Percentiles rank a stretch among this genome's conserved stretches.
Evolutionary conservation across 768 basidiomycete species (phyloP).

Genomic region (Collybia sordida): DNA sequence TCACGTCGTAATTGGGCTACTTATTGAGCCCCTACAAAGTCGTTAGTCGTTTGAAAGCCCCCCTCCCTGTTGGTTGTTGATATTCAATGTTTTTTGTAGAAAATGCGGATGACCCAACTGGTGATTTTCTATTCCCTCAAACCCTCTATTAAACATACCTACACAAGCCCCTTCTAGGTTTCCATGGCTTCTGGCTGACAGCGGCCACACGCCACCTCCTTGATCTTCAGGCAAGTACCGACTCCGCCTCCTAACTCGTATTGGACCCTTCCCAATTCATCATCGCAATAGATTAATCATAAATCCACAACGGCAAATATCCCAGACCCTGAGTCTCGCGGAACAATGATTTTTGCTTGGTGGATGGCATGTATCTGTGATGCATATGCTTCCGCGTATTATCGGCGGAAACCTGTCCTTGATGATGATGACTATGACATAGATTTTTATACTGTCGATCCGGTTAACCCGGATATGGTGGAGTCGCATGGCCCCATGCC

Average conservation of each 20-base stretch:
- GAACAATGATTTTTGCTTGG: slow-evolving; percentile 90
- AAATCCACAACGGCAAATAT: slow-evolving; percentile 76
- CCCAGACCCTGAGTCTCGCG: slow-evolving; percentile 70
- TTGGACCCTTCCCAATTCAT: too few species aligned
- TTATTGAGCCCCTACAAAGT: slow-evolving; percentile 84
- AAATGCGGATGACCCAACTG: slow-evolving; percentile 68
- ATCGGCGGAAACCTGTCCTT: slow-evolving; percentile 81
- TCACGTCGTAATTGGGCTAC: slow-evolving; percentile 77
- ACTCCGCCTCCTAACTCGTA: neutral
- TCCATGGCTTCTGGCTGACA: slow-evolving; percentile 83
- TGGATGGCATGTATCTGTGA: slow-evolving; percentile 91
- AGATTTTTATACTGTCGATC: slow-evolving; percentile 81
- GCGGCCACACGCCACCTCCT: slow-evolving; percentile 77
- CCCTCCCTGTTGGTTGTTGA: slow-evolving; percentile 7
- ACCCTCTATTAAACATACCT: neutral
- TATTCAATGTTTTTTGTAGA: slow-evolving; percentile 40
- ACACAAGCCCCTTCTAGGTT: slow-evolving; percentile 46
- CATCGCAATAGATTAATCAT: slow-evolving; percentile 67
- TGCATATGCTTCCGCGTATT: slow-evolving; percentile 81
- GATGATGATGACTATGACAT: slow-evolving; percentile 91
- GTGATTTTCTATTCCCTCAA: slow-evolving; percentile 34
- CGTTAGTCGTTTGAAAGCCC: slow-evolving; percentile 56
- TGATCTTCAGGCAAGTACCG: slow-evolving; percentile 61
- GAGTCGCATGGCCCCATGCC: slow-evolving; percentile 46
- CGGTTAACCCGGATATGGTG: slow-evolving; percentile 46